These are phyloP conservation scores for Annulohypoxylon nitens DNA, from an alignment of 495 filamentous ascomycete species.

Conservation along the genomic window DNA sequence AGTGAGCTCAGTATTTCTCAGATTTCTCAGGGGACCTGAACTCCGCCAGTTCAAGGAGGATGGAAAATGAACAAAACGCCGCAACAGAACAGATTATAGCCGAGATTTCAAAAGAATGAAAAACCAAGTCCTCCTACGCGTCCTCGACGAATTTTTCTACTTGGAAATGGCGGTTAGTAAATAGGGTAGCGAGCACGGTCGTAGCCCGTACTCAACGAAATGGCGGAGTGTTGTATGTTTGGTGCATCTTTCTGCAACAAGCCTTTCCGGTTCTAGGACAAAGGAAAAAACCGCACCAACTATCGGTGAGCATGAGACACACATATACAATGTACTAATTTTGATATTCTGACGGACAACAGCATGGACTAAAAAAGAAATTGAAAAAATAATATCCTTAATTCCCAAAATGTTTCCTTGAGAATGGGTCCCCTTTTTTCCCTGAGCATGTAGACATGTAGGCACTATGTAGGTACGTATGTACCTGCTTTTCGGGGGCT, in stretches of 20 bases:
- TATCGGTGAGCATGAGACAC: slow-evolving; percentile 57
- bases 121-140: slow-evolving; percentile 37
- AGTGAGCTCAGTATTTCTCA: slow-evolving; percentile 1
- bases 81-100: slow-evolving; percentile 36
- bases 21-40: slow-evolving; percentile 32
- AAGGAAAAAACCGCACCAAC: slow-evolving; percentile 50
- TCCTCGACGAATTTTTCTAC: slow-evolving; percentile 44
- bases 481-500: slow-evolving; percentile 37
- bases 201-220: slow-evolving; percentile 47
- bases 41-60: slow-evolving; percentile 47
- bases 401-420: slow-evolving; percentile 41
- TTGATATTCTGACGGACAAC: slow-evolving; percentile 44
- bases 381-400: slow-evolving; percentile 22
- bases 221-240: slow-evolving; percentile 51
- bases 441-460: too few species aligned
- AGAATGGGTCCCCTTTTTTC: slow-evolving; percentile 35
- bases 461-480: neutral
- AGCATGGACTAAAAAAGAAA: slow-evolving; percentile 46
- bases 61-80: slow-evolving; percentile 43
- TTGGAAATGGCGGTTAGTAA: slow-evolving; percentile 45
- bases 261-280: slow-evolving; percentile 54
- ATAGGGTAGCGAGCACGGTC: slow-evolving; percentile 40
- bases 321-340: slow-evolving; percentile 50
- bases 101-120: slow-evolving; percentile 46
- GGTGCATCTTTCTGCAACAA: slow-evolving; percentile 51